These are phyloP conservation scores for Pseudocercospora pini-densiflorae DNA, from an alignment of 2,329 filamentous ascomycete species.

Conservation along the genomic window DNA sequence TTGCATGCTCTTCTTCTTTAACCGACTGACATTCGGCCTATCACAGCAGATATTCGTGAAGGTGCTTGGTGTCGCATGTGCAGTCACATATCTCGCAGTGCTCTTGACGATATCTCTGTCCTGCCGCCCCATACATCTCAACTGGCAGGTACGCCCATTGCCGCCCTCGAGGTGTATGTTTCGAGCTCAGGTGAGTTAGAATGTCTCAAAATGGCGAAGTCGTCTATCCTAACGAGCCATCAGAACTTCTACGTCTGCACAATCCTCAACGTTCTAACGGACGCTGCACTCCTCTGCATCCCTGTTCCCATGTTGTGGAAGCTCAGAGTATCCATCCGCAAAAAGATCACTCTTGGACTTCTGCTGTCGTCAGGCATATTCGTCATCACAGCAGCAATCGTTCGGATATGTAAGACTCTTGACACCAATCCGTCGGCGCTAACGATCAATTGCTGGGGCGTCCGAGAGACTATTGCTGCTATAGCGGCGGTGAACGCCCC, in stretches of 20 bases:
- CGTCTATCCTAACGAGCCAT: conserved; percentile 10
- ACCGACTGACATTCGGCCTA: conserved; percentile 41
- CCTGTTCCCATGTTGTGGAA: conserved; percentile 43
- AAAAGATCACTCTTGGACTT: conserved; percentile 41
- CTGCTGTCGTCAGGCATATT: conserved; percentile 44
- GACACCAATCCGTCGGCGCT: conserved; percentile 36
- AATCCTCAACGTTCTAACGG: conserved; percentile 41
- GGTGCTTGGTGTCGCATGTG: conserved; percentile 34
- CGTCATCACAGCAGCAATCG: conserved; percentile 43
- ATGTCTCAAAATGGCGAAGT: not conserved
- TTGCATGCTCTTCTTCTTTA: conserved; percentile 37
- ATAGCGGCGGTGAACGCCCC: conserved; percentile 44
- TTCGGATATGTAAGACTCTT: conserved; percentile 41
- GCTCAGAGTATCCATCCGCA: conserved; percentile 37
- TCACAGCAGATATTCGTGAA: conserved; percentile 40
- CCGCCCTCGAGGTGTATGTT: conserved; percentile 38
- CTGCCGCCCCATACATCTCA: conserved; percentile 36
- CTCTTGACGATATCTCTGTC: conserved; percentile 40
- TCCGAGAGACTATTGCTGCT: conserved; percentile 44
- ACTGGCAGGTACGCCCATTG: conserved; percentile 38
- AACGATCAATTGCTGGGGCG: conserved; percentile 46
- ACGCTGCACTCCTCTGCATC: conserved; percentile 40
- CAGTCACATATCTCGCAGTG: conserved; percentile 39
- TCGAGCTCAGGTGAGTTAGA: conserved; percentile 16
- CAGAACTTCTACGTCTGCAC: conserved; percentile 40